Conservation (phyloP, 192 early-diverging fungal species). For the Backusella tarrabulga region DNA sequence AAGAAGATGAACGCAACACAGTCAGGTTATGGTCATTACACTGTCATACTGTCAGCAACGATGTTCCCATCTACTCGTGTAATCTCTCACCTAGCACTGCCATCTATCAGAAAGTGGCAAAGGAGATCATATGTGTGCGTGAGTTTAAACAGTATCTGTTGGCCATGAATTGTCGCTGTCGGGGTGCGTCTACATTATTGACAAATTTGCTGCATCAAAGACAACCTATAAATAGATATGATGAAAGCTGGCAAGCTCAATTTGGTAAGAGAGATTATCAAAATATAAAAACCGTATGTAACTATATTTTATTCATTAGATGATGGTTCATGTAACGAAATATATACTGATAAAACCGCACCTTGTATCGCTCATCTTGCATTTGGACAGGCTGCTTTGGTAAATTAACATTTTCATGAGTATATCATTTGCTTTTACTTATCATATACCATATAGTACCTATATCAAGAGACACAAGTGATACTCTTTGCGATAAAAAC, state of each 20-base stretch:
- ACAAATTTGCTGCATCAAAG: slow-evolving; percentile 59
- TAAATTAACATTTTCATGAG: neutral
- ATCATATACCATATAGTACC: slow-evolving; percentile 4
- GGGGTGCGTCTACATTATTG: slow-evolving; percentile 57
- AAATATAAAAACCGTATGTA: neutral
- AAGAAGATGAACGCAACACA: slow-evolving; percentile 68
- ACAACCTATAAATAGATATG: slow-evolving; percentile 49
- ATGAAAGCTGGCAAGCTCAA: slow-evolving; percentile 62
- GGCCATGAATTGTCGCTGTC: slow-evolving; percentile 53
- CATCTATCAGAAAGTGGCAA: slow-evolving; percentile 54
- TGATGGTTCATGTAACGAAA: slow-evolving; percentile 64
- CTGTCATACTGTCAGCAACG: slow-evolving; percentile 44
- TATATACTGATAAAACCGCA: slow-evolving; percentile 48
- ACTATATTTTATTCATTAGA: neutral
- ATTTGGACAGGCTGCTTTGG: slow-evolving; percentile 54
- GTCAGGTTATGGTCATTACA: slow-evolving; percentile 65
- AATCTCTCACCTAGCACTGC: slow-evolving; percentile 61
- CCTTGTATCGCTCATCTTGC: slow-evolving; percentile 49
- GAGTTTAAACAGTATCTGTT: slow-evolving; percentile 48
- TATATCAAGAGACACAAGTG: slow-evolving; percentile 47
- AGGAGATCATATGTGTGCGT: slow-evolving; percentile 43
- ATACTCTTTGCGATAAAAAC: slow-evolving; percentile 44
- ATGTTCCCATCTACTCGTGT: slow-evolving; percentile 56
- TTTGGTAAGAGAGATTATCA: slow-evolving; percentile 36
- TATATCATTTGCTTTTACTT: neutral